Evolutionary conservation across 345 rosid genomes (phyloP), one percentile per base, ranked within the genome.

Genomic region (Eucalyptus rudis): DNA sequence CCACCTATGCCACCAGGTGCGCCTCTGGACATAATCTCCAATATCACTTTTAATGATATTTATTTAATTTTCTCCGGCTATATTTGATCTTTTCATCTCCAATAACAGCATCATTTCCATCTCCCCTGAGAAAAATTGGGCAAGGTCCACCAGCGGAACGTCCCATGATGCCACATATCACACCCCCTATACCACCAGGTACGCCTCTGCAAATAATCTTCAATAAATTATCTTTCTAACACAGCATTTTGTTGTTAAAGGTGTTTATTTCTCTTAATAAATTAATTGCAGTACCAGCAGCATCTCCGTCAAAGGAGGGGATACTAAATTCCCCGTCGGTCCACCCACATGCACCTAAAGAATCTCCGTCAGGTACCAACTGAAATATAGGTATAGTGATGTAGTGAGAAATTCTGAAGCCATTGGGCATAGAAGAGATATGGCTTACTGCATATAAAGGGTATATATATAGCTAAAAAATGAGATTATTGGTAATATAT

Each of bases 321-420:
- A 92, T 90, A 27, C 91, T 87, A 89, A 91, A 88, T 64, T 89
- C 92, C 68, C 93, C 95, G 7, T 89, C 94, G 7, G 88, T 88
- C 86, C 93, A 31, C 49, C 96, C 94, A 13, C 79, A 88, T 45
- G 29, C 90, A 87, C 95, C 94, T 24, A 91, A 90, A 88, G 87
- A 88, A 86, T 49, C 96, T 50, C 96, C 95, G 33, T 68, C 93
- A 92, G 96, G 97, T 95, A 91, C 89, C n/a, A 64, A 58, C 51
- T 66, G 80, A 88, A 49, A 49, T 68, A 49, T 62, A 49, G 24
- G 4, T 64, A 20, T n/a, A n/a, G 40, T 45, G 33, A 87, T 19
- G 31, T 27, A 64, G 27, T 9, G 27, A 59, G 79, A 86, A 49
- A 86, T 86, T 47, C 27, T 87, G 62, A 12, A 54, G 47, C 83